A percentile compares a stretch with the other conserved stretches of the same genome.
Conservation (phyloP, 148 eudicot genomes). For the Pharnaceum exiguum region DNA sequence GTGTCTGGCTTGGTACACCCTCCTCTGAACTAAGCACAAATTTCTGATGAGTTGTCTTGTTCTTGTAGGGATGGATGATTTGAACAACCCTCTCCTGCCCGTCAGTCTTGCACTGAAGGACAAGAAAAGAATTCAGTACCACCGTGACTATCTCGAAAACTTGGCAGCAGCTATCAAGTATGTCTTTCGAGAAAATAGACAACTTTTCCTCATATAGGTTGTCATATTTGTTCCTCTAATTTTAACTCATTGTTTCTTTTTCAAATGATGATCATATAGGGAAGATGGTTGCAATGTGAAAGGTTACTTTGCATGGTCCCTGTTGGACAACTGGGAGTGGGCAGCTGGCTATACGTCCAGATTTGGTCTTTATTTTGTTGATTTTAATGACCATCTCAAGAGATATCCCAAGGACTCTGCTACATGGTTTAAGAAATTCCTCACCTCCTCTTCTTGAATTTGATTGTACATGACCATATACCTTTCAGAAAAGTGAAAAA, state of each 20-base stretch:
- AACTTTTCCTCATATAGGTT: no score
- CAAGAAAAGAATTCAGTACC: constrained; percentile 69
- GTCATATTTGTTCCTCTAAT: no score
- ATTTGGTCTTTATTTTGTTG: constrained; percentile 89
- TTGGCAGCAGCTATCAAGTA: constrained; percentile 82
- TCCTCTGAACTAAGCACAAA: no score
- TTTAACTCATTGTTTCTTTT: no score
- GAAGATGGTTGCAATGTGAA: constrained; percentile 71
- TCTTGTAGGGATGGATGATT: constrained; percentile 81
- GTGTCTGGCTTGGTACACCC: no score
- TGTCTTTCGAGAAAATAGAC: no score
- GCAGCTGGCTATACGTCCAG: constrained; percentile 71
- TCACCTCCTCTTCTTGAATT: no score
- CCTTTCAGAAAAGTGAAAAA: no score
- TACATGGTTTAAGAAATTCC: constrained; percentile 65
- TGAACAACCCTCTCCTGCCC: constrained; percentile 39
- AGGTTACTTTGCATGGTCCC: constrained; percentile 95
- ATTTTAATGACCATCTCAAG: constrained; percentile 77
- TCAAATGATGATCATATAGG: constrained; percentile 50
- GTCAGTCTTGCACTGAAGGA: constrained; percentile 61
- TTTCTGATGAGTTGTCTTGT: no score
- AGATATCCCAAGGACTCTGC: constrained; percentile 88
- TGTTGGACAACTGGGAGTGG: constrained; percentile 99
- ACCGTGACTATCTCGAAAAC: constrained; percentile 66
- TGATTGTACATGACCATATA: no score